Evolutionary conservation across 2,329 filamentous ascomycete species (phyloP).

Genomic region (Coniochaeta sp.): DNA sequence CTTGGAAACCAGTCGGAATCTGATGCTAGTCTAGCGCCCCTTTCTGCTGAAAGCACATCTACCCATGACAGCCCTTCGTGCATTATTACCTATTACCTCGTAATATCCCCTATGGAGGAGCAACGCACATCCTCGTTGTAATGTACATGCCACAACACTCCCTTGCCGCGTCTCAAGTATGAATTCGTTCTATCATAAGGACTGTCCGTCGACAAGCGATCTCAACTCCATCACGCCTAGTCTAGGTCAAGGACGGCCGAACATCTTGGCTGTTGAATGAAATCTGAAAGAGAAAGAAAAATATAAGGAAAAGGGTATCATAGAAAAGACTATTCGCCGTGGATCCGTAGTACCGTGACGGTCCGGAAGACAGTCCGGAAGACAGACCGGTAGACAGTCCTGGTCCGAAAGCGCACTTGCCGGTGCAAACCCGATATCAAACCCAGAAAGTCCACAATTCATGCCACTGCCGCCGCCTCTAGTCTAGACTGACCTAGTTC

Average conservation of each 20-base stretch:
- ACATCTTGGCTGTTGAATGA: not conserved
- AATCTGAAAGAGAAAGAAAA: not conserved
- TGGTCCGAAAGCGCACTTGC: too few relatives aligned
- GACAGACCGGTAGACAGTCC: too few relatives aligned
- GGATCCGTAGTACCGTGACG: not conserved
- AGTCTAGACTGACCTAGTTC: not conserved
- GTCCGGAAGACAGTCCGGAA: not conserved
- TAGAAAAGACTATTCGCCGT: not conserved
- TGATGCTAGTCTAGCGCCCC: too few relatives aligned
- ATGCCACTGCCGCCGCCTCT: not conserved
- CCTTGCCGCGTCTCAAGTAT: not conserved
- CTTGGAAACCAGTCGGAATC: too few relatives aligned
- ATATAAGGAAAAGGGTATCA: not conserved
- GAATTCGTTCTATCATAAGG: not conserved
- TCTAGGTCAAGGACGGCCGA: too few relatives aligned
- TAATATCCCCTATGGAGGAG: not conserved
- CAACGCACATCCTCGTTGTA: not conserved
- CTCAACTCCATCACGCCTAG: too few relatives aligned
- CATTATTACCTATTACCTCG: not conserved
- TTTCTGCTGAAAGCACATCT: not conserved
- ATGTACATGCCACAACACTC: not conserved
- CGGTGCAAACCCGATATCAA: too few relatives aligned
- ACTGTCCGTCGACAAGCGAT: not conserved
- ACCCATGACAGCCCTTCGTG: too few relatives aligned
- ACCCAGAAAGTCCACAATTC: too few relatives aligned